Evolutionary conservation across 192 early-diverging fungal species (phyloP).

Genomic region (Phycomyces blakesleeanus): DNA sequence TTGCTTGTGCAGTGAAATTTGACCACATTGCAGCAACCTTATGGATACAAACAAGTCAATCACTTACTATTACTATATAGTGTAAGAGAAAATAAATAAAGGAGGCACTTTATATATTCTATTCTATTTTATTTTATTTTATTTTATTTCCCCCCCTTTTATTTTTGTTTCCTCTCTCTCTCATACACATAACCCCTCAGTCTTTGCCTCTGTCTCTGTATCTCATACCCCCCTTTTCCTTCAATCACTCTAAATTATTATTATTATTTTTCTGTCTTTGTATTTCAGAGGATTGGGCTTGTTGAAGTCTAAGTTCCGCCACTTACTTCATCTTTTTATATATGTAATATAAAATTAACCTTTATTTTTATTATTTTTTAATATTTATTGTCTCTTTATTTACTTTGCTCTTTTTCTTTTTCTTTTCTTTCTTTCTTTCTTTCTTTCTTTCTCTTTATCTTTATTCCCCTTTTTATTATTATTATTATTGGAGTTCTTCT

Average conservation of each 20-base stretch:
- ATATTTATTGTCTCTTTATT: too few relatives aligned
- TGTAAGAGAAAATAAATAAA: too few relatives aligned
- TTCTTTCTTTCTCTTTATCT: slow-evolving; percentile 6
- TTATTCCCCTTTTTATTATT: background rate
- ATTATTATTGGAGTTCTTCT: background rate
- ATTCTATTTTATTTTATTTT: too few relatives aligned
- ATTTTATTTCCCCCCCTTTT: too few relatives aligned
- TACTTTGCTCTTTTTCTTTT: slow-evolving; percentile 1
- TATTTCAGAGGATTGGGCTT: too few relatives aligned
- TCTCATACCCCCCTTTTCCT: too few relatives aligned
- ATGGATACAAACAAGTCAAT: slow-evolving; percentile 14
- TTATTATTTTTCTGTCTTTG: too few relatives aligned
- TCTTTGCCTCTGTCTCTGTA: too few relatives aligned
- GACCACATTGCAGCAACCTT: slow-evolving; percentile 17
- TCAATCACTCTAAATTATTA: too few relatives aligned
- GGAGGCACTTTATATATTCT: slow-evolving; percentile 7
- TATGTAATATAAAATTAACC: too few relatives aligned
- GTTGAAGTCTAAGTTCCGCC: background rate
- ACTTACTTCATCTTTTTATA: background rate
- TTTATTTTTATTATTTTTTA: too few relatives aligned
- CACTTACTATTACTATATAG: background rate
- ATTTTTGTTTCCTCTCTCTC: slow-evolving; percentile 5
- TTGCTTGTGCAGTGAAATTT: slow-evolving; percentile 1
- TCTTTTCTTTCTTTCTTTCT: slow-evolving; percentile 2
- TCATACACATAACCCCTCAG: slow-evolving; percentile 1